Conservation (phyloP, 108 stramenopile genomes). For the Parmales sp. region DNA sequence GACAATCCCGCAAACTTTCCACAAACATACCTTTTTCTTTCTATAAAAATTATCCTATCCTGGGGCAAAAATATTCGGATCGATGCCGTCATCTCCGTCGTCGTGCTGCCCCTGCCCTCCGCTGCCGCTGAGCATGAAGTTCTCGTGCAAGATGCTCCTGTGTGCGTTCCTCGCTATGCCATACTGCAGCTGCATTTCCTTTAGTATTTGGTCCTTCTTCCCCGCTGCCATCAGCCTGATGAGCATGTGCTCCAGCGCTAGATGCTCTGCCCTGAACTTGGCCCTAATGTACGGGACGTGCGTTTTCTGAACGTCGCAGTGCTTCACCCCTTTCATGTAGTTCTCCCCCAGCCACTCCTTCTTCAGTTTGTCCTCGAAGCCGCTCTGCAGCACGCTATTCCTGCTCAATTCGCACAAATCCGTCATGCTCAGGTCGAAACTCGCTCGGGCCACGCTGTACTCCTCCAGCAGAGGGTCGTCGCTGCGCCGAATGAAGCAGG, state of each 20-base stretch:
- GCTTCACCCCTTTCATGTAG: constrained; percentile 64
- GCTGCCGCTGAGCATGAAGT: too few species aligned
- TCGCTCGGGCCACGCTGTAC: constrained; percentile 90
- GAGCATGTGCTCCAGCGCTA: constrained; percentile 74
- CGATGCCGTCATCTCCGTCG: too few species aligned
- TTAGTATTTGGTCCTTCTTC: constrained; percentile 60
- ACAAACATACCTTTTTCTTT: too few species aligned
- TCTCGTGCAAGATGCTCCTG: constrained; percentile 59
- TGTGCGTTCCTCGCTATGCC: constrained; percentile 70
- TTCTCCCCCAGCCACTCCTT: constrained; percentile 84
- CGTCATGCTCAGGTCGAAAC: constrained; percentile 91
- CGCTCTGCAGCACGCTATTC: constrained; percentile 87
- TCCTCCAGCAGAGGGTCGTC: constrained; percentile 96
- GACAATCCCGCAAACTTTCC: too few species aligned
- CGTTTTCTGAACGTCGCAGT: constrained; percentile 67
- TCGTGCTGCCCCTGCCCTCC: too few species aligned
- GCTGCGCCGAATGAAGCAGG: too few species aligned
- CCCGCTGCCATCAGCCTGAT: constrained; percentile 62
- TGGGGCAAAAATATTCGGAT: too few species aligned
- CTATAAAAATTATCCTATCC: too few species aligned
- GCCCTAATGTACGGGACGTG: constrained; percentile 77
- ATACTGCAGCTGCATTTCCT: constrained; percentile 78
- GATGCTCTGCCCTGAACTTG: constrained; percentile 77
- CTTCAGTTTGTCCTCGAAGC: constrained; percentile 89
- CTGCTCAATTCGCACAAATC: constrained; percentile 96